phyloP scores from a whole-genome alignment of 805 yeast genomes.

The Metschnikowia proteae region DNA sequence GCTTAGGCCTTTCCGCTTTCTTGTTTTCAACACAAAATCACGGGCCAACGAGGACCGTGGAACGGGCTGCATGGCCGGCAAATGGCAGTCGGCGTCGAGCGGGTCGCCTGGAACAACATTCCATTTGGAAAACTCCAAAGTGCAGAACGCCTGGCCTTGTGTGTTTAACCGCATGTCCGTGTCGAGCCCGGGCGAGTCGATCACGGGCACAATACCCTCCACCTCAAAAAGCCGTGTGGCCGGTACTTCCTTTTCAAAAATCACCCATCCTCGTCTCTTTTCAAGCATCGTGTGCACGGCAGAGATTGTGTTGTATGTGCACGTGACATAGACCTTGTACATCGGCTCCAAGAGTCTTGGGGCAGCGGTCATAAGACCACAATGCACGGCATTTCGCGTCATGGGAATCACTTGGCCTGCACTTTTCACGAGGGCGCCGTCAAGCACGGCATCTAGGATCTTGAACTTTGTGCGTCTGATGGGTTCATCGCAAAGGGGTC shows the following conservation, averaged over 20 bases:
- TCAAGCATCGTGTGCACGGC: constrained; percentile 49
- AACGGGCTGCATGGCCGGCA: constrained; percentile 76
- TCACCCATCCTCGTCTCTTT: constrained; percentile 64
- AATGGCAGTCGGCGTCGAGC: constrained; percentile 56
- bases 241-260: constrained; percentile 50
- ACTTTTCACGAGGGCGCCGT: constrained; percentile 46
- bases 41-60: constrained; percentile 68
- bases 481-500: constrained; percentile 90
- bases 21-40: constrained; percentile 84
- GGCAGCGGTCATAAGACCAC: constrained; percentile 70
- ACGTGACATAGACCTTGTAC: constrained; percentile 56
- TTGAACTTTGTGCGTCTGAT: constrained; percentile 67
- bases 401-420: constrained; percentile 78
- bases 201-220: constrained; percentile 71
- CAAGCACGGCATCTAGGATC: constrained; percentile 56
- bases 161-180: constrained; percentile 77
- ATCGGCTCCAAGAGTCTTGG: constrained; percentile 84
- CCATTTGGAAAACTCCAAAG: constrained; percentile 68
- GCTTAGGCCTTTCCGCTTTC: constrained; percentile 80
- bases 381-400: constrained; percentile 77
- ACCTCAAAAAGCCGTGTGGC: constrained; percentile 69
- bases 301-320: constrained; percentile 46
- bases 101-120: constrained; percentile 88
- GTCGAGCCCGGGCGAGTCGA: constrained; percentile 87
- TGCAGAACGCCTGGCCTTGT: constrained; percentile 73